Evolutionary conservation across 306 rosid species (phyloP).

Genomic region (Lathyrus tuberosus): DNA sequence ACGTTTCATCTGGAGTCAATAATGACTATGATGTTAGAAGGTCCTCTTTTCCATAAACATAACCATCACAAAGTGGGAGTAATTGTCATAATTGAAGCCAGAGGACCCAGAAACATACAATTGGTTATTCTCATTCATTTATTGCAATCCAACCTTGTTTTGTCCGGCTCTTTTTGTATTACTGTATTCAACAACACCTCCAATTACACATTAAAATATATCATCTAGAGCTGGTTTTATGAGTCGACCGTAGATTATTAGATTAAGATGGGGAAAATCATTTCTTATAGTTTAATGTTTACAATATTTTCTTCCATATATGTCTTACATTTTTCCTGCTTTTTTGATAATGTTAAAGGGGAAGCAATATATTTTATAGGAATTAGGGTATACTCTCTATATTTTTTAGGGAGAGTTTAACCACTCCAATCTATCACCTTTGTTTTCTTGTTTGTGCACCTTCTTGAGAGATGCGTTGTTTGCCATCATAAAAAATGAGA

Average conservation of each 20-base stretch:
- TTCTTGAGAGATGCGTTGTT: too few species aligned
- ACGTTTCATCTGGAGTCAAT: conserved; percentile 1
- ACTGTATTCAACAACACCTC: background rate
- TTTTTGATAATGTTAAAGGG: too few species aligned
- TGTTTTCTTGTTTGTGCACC: too few species aligned
- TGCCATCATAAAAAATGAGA: too few species aligned
- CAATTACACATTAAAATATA: background rate
- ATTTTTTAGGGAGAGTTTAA: too few species aligned
- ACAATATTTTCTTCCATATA: background rate
- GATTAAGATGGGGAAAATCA: background rate
- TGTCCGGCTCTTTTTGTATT: conserved; percentile 16
- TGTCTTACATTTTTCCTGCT: too few species aligned
- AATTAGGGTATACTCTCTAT: too few species aligned
- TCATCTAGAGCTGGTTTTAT: background rate
- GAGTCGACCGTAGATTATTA: background rate
- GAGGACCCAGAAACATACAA: conserved; percentile 35
- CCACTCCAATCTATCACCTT: too few species aligned
- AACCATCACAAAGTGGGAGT: conserved; percentile 31
- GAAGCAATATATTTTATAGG: too few species aligned
- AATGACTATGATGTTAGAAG: conserved; percentile 25
- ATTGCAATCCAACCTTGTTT: conserved; percentile 39
- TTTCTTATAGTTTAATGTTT: background rate
- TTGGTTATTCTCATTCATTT: conserved; percentile 45
- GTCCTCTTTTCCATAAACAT: conserved; percentile 51
- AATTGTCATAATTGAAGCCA: conserved; percentile 41